Percentiles rank a stretch among this genome's conserved stretches.
Evolutionary conservation across 1,139 yeast species (phyloP).

Genomic region (Protomyces macrosporus): DNA sequence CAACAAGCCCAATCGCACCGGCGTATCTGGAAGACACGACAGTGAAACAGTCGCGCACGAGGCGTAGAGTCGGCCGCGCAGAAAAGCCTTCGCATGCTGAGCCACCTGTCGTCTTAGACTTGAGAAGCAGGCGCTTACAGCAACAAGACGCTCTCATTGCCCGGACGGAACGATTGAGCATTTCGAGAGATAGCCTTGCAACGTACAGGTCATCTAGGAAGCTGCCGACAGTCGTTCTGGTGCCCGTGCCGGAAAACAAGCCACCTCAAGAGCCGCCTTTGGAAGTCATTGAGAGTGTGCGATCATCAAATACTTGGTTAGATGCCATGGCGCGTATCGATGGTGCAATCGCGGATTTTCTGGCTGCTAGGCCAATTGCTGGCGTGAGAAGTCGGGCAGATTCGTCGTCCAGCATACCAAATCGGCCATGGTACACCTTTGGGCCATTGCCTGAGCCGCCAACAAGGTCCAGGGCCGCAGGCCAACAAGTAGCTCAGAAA

Average conservation of each 20-base stretch:
- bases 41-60: too few species aligned
- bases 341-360: background rate
- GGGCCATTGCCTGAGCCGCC: background rate
- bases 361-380: background rate
- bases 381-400: too few species aligned
- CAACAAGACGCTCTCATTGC: background rate
- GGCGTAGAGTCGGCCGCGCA: too few species aligned
- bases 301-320: background rate
- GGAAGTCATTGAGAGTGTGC: background rate
- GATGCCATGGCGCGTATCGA: background rate
- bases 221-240: background rate
- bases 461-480: background rate
- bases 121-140: background rate
- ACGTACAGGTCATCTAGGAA: background rate
- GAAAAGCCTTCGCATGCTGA: background rate
- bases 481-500: background rate
- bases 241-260: background rate
- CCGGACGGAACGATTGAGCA: background rate
- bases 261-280: too few species aligned
- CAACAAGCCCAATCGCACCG: background rate
- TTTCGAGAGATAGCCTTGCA: background rate
- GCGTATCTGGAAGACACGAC: background rate
- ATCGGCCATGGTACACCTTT: background rate
- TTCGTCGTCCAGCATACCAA: too few species aligned
- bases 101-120: background rate